Percentiles rank a stretch among this genome's conserved stretches.
These are phyloP conservation scores for Globisporangium polare DNA, from an alignment of 352 stramenopile species.

Conservation along the genomic window DNA sequence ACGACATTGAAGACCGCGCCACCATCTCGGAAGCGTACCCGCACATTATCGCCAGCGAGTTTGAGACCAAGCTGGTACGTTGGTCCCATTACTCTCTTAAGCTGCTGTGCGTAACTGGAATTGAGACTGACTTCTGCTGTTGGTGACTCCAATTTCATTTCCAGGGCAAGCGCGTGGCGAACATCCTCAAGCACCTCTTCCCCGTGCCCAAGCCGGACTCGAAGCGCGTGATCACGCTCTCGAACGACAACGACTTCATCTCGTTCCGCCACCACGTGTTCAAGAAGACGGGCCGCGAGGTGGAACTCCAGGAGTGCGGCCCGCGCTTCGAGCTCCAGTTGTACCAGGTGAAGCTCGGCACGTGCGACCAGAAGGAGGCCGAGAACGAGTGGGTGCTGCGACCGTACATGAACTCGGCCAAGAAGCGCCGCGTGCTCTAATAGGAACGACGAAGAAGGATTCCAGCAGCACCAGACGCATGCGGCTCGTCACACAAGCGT, in stretches of 20 bases:
- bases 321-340: slow-evolving; percentile 98
- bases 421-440: slow-evolving; percentile 93
- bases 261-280: slow-evolving; percentile 99
- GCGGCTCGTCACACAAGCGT: neutral
- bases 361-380: slow-evolving; percentile 97
- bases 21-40: slow-evolving; percentile 93
- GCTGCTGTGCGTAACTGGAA: neutral
- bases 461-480: neutral
- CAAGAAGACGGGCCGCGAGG: slow-evolving; percentile 89
- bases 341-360: slow-evolving; percentile 98
- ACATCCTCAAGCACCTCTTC: slow-evolving; percentile 99
- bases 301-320: slow-evolving; percentile 95
- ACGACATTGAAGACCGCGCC: slow-evolving; percentile 97
- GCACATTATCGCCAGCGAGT: slow-evolving; percentile 97
- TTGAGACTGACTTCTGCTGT: neutral
- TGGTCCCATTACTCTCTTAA: neutral
- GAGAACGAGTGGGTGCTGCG: slow-evolving; percentile 99
- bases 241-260: slow-evolving; percentile 98
- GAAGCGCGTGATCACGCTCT: slow-evolving; percentile 97
- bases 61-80: slow-evolving; percentile 86
- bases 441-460: neutral
- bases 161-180: slow-evolving; percentile 91
- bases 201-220: slow-evolving; percentile 96
- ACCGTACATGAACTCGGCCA: slow-evolving; percentile 99
- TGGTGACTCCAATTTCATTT: neutral